A percentile compares a stretch with the other conserved stretches of the same genome.
Evolutionary conservation across 202 grass and related monocot species (phyloP).

Genomic region (Eragrostis tef): DNA sequence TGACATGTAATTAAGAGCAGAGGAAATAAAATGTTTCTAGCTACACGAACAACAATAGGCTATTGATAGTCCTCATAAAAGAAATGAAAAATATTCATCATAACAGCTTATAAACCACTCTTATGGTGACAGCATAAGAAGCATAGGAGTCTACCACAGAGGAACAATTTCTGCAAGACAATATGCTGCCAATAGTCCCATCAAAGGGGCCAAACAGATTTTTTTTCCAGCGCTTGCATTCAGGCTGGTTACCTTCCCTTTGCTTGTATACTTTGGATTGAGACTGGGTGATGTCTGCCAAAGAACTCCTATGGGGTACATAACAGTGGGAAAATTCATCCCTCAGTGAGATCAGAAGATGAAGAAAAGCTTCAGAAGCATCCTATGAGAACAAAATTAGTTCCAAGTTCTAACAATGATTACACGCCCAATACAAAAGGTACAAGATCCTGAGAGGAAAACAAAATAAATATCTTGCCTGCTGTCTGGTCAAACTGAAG

Average conservation of each 20-base stretch:
- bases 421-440: neutral
- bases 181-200: constrained; percentile 87
- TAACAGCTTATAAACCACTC: constrained; percentile 11
- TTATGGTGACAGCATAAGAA: constrained; percentile 40
- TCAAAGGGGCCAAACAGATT: constrained; percentile 82
- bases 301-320: constrained; percentile 71
- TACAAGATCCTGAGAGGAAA: constrained; percentile 35
- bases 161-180: constrained; percentile 87
- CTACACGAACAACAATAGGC: neutral
- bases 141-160: constrained; percentile 73
- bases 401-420: constrained; percentile 41
- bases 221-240: constrained; percentile 77
- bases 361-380: constrained; percentile 89
- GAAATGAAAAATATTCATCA: neutral
- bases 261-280: constrained; percentile 77
- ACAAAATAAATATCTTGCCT: constrained; percentile 54
- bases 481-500: constrained; percentile 89
- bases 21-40: constrained; percentile 13
- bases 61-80: neutral
- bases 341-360: constrained; percentile 82
- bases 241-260: constrained; percentile 63
- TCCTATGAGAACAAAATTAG: constrained; percentile 60
- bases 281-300: constrained; percentile 66
- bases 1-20: neutral
- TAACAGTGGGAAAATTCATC: constrained; percentile 74